Percentiles rank a stretch among this genome's conserved stretches.
phyloP scores from a whole-genome alignment of 2,329 filamentous ascomycete species.

The Botrytis fabae region DNA sequence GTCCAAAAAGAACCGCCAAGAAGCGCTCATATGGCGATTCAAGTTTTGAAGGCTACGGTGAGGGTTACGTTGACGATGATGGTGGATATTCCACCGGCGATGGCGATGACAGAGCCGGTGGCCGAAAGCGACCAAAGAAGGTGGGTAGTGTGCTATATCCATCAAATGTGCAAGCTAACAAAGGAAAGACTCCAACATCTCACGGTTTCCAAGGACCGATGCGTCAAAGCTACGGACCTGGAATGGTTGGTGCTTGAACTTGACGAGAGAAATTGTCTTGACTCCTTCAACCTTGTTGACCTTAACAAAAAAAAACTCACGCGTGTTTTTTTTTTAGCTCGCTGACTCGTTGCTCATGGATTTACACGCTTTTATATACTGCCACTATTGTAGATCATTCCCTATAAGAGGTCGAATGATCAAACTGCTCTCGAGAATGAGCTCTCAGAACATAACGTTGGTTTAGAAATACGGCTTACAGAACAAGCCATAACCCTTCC shows the following conservation, averaged over 20 bases:
- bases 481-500: constrained; percentile 12
- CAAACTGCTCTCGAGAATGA: constrained; percentile 9
- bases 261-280: constrained; percentile 18
- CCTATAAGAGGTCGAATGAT: constrained; percentile 12
- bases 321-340: constrained; percentile 11
- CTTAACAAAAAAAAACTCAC: background rate
- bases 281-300: background rate
- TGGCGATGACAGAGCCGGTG: constrained; percentile 58
- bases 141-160: constrained; percentile 44
- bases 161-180: constrained; percentile 33
- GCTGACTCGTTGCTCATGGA: constrained; percentile 20
- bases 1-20: constrained; percentile 66
- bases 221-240: constrained; percentile 53
- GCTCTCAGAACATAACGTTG: constrained; percentile 9
- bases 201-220: constrained; percentile 35
- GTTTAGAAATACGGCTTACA: constrained; percentile 10
- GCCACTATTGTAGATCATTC: constrained; percentile 1
- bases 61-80: constrained; percentile 69
- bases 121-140: constrained; percentile 66
- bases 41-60: constrained; percentile 73
- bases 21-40: constrained; percentile 75
- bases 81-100: constrained; percentile 71
- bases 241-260: constrained; percentile 56
- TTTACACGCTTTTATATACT: constrained; percentile 17
- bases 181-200: constrained; percentile 32